These are phyloP conservation scores for Baudoinia panamericana DNA, from an alignment of 495 filamentous ascomycete genomes.

Conservation along the genomic window DNA sequence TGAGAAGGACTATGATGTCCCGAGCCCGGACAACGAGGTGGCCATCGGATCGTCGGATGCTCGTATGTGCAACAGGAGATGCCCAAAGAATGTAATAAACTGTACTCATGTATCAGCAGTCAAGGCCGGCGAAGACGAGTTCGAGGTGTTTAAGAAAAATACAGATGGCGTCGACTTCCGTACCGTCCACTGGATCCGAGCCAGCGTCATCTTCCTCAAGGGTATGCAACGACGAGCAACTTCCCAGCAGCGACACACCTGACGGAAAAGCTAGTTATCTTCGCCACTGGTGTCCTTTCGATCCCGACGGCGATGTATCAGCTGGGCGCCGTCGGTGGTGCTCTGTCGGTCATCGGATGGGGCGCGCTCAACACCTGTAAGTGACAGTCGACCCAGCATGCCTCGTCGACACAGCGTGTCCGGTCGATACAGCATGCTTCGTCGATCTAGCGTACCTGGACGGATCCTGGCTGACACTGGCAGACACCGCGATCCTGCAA, in stretches of 20 bases:
- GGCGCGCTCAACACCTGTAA: constrained; percentile 33
- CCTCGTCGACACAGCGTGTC: constrained; percentile 20
- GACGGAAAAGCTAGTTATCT: too few relatives aligned
- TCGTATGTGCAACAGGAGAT: too few relatives aligned
- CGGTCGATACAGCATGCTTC: neutral
- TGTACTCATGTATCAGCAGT: too few relatives aligned
- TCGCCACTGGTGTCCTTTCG: constrained; percentile 34
- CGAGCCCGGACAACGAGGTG: too few relatives aligned
- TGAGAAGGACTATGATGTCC: too few relatives aligned
- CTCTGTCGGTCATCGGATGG: constrained; percentile 34
- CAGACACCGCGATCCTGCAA: constrained; percentile 19
- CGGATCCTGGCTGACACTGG: neutral
- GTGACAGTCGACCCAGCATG: too few relatives aligned
- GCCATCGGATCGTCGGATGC: too few relatives aligned
- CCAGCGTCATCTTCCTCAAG: constrained; percentile 46
- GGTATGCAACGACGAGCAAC: too few relatives aligned
- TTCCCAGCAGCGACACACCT: too few relatives aligned
- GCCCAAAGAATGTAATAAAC: too few relatives aligned
- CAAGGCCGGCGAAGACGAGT: too few relatives aligned
- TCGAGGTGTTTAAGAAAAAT: constrained; percentile 41
- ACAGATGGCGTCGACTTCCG: constrained; percentile 43
- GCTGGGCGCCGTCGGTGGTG: constrained; percentile 32
- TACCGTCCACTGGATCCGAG: constrained; percentile 44
- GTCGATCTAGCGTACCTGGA: too few relatives aligned
- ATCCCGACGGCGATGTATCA: constrained; percentile 31